phyloP scores from a whole-genome alignment of 495 filamentous ascomycete species.

The Penicillium canariense region DNA sequence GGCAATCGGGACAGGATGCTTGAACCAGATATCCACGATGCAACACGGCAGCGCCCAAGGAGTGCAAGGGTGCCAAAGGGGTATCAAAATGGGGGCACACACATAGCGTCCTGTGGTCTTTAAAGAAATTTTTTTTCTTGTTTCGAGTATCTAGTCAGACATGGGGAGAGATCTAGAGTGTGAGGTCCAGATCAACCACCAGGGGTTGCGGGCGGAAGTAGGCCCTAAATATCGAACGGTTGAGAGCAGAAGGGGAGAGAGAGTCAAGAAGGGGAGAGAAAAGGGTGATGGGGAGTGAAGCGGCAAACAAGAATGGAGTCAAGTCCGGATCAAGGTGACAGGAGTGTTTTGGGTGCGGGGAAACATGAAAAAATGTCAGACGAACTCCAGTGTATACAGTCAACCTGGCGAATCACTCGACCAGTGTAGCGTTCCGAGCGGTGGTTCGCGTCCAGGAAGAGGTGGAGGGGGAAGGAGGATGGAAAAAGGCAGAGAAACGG shows the following conservation, averaged over 20 bases:
- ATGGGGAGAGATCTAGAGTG: constrained; percentile 10
- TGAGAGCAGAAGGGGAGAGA: background rate
- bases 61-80: constrained; percentile 12
- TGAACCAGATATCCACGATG: background rate
- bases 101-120: constrained; percentile 20
- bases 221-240: constrained; percentile 19
- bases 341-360: constrained; percentile 7
- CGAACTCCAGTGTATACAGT: constrained; percentile 18
- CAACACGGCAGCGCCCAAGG: background rate
- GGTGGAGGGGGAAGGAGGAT: constrained; percentile 5
- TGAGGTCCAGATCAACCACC: background rate
- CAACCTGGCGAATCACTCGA: constrained; percentile 4
- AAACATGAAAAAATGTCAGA: constrained; percentile 7
- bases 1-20: constrained; percentile 5
- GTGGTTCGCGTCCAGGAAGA: constrained; percentile 12
- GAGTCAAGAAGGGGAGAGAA: background rate
- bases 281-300: background rate
- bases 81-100: constrained; percentile 27
- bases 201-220: constrained; percentile 25
- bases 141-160: constrained; percentile 32
- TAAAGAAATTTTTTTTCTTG: constrained; percentile 29
- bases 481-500: constrained; percentile 12
- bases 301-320: constrained; percentile 1
- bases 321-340: constrained; percentile 1
- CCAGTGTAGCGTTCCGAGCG: background rate